Base-by-base conservation (phyloP, 1,284 basidiomycete genomes). In the Apiotrichum sp. region DNA sequence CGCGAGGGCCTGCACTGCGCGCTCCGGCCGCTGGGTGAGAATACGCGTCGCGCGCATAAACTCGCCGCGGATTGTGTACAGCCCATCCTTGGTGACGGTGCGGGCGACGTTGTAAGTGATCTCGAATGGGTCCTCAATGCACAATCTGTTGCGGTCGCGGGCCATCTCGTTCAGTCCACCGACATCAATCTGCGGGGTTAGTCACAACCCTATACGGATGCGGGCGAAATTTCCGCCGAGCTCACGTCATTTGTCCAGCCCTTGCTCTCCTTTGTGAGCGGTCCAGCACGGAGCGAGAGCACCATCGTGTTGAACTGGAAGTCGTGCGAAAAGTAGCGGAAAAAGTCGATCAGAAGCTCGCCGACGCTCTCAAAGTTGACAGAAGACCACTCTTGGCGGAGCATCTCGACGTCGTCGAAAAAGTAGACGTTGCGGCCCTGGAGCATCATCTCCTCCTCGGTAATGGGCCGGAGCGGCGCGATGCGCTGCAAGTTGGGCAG, bases 71-170 rank as follows among this genome's bases (percentile, higher is more conserved):
- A 98, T 95, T 44, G 90, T 91, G 73, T 97, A 97, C 50, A 98
- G 80, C 1, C 95, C 95, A 70, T 98, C 95, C 71, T 87, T 89
- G 31, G 95, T 98, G 29, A 98, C 95, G 63, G 95, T 98, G 61
- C 95, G 83, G 3, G 92, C 87, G 45, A 98, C 95, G 66, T 98
- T 98, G 79, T 89, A 98, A 65, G 92, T 86, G 40, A 81, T 83
- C 74, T 98, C 93, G 72, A 98, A 98, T 1, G 95, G 95, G 77
- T 98, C 95, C 86, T 96, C 93, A 72, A 96, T 93, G 73, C 91
- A 96, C 55, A 97, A 80, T 55, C 92, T 83, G 78, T 96, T 96
- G 61, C 90, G 81, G 74, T 96, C 93, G 56, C 91, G 80, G 6
- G 86, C 75, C 62, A 74, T 79, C 76, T 92, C 84, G 68, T 89